A percentile compares a stretch with the other conserved stretches of the same genome.
phyloP scores from a whole-genome alignment of 2,329 filamentous ascomycete genomes.

The Ceratocystis papillata region DNA sequence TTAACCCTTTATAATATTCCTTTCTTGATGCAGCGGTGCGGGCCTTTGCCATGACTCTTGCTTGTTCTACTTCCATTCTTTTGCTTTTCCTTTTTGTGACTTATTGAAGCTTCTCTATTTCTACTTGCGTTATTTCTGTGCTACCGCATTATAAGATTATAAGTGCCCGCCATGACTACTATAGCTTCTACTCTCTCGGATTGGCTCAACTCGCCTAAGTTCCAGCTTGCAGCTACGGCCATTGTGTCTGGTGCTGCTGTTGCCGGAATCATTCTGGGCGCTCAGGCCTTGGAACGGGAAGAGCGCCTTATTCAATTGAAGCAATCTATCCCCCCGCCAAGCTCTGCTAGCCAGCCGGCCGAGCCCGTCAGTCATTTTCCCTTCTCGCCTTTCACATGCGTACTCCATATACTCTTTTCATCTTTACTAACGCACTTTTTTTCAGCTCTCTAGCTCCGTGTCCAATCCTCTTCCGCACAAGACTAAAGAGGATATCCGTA shows the following conservation, averaged over 20 bases:
- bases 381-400: not conserved
- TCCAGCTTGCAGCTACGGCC: constrained; percentile 61
- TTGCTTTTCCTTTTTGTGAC: not conserved
- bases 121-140: not conserved
- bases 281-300: constrained; percentile 48
- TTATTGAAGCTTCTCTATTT: not conserved
- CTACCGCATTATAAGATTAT: not conserved
- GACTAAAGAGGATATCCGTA: constrained; percentile 52
- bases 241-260: constrained; percentile 52
- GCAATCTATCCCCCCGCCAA: constrained; percentile 43
- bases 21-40: not conserved
- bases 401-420: not conserved
- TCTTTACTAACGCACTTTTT: constrained; percentile 20
- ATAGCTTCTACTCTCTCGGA: constrained; percentile 22
- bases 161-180: constrained; percentile 17
- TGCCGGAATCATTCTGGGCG: constrained; percentile 50
- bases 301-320: constrained; percentile 48
- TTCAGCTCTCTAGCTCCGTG: constrained; percentile 51
- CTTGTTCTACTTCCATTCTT: constrained; percentile 21
- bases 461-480: constrained; percentile 38
- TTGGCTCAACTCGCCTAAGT: constrained; percentile 33
- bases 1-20: not conserved
- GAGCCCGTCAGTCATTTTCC: constrained; percentile 22
- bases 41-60: not conserved
- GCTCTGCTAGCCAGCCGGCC: constrained; percentile 21